Evolutionary conservation across 495 filamentous ascomycete genomes (phyloP).

Genomic region (Xylaria venustula): DNA sequence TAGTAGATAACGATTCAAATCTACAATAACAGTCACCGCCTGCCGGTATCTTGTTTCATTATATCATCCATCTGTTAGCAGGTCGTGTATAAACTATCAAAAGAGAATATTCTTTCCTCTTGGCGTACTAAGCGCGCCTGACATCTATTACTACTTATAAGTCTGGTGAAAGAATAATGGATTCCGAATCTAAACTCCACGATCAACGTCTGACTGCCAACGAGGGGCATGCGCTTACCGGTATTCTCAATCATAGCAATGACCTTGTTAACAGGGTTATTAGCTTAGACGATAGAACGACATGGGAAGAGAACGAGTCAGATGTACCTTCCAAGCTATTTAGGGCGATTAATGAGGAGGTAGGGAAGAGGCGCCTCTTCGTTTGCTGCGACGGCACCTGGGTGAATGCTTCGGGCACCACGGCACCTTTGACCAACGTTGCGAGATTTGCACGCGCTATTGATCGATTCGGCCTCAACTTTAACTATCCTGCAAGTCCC

Average conservation of each 20-base stretch:
- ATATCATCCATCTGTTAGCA: neutral
- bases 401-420: conserved; percentile 2
- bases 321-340: neutral
- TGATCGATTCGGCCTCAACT: conserved; percentile 6
- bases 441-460: conserved; percentile 2
- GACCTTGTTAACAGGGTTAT: neutral
- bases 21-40: neutral
- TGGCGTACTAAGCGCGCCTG: neutral
- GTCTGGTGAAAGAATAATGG: neutral
- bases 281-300: neutral
- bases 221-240: neutral
- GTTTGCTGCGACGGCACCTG: conserved; percentile 11
- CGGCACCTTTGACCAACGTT: conserved; percentile 1
- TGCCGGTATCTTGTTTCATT: no score
- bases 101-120: neutral
- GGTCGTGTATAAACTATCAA: neutral
- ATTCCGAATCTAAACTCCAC: neutral
- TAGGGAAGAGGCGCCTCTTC: conserved; percentile 9
- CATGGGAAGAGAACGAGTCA: neutral
- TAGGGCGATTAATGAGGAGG: neutral
- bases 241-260: neutral
- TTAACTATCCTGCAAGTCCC: neutral
- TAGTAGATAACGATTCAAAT: neutral
- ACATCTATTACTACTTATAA: no score
- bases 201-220: neutral